Conservation (phyloP, 2,329 filamentous ascomycete genomes). For the Plectosphaerella sp. region DNA sequence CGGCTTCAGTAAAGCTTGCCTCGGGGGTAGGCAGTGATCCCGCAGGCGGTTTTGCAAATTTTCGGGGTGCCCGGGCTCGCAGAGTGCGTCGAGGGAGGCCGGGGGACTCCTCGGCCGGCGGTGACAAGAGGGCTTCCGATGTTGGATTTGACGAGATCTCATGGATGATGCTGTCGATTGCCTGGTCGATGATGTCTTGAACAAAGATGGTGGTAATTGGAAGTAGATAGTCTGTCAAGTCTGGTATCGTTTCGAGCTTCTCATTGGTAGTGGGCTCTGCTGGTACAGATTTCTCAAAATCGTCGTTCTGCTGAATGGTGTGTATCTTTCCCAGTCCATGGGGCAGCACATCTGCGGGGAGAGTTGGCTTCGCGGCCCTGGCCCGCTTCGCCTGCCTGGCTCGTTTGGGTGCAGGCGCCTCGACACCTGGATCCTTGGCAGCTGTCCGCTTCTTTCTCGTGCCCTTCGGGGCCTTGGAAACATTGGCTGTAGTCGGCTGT, state of each 20-base stretch:
- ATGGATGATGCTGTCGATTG: background rate
- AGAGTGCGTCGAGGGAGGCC: no score
- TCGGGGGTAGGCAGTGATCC: no score
- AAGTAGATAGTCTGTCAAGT: background rate
- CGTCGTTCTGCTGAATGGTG: background rate
- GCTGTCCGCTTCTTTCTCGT: no score
- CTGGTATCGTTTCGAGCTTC: no score
- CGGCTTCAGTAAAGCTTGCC: background rate
- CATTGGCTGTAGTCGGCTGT: no score
- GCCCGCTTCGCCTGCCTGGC: background rate
- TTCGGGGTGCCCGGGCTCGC: no score
- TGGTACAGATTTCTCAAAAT: background rate
- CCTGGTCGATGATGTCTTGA: background rate
- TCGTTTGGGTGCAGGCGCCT: background rate
- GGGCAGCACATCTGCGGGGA: constrained; percentile 2
- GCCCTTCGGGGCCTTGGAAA: no score
- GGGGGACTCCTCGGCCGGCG: no score
- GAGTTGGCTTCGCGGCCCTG: background rate
- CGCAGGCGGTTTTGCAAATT: no score
- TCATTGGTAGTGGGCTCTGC: background rate
- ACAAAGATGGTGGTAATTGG: background rate
- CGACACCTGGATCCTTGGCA: no score
- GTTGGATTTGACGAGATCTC: no score
- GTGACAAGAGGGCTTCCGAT: no score
- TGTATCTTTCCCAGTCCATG: constrained; percentile 12